Percentiles rank a stretch among this genome's conserved stretches.
Evolutionary conservation across 176 grass and related monocot genomes (phyloP).

Genomic region (Puya raimondii): DNA sequence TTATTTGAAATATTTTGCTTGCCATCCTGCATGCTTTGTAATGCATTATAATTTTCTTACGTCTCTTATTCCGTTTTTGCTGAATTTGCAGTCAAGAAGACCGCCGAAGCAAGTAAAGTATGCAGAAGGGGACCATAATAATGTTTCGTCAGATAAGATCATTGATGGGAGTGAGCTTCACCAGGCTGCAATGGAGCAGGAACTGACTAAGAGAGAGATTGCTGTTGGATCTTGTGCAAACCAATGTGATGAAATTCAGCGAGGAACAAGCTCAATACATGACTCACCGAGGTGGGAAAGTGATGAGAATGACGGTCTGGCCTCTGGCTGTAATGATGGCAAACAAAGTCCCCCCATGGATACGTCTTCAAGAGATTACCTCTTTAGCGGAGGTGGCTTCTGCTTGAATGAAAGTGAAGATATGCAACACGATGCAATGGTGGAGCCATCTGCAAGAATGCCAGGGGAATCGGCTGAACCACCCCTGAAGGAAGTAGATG

Average conservation of each 20-base stretch:
- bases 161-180: slow-evolving; percentile 17
- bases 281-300: background rate
- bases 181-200: slow-evolving; percentile 12
- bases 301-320: slow-evolving; percentile 18
- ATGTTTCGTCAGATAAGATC: slow-evolving; percentile 16
- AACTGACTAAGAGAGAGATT: slow-evolving; percentile 15
- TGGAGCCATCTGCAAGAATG: background rate
- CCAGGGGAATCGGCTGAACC: background rate
- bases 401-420: slow-evolving; percentile 33
- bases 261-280: background rate
- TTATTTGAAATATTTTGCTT: background rate
- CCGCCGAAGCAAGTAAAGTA: slow-evolving; percentile 61
- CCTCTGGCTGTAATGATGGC: slow-evolving; percentile 2
- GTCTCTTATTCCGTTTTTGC: slow-evolving; percentile 11
- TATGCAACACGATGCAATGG: slow-evolving; percentile 21
- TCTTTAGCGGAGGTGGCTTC: slow-evolving; percentile 67
- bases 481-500: background rate
- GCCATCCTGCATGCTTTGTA: slow-evolving; percentile 11
- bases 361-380: slow-evolving; percentile 27
- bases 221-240: slow-evolving; percentile 24
- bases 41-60: slow-evolving; percentile 9
- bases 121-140: slow-evolving; percentile 50
- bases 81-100: slow-evolving; percentile 52
- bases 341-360: slow-evolving; percentile 12
- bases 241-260: slow-evolving; percentile 12